These are phyloP conservation scores for Ogataea methylovora DNA, from an alignment of 805 yeast genomes.

Conservation along the genomic window DNA sequence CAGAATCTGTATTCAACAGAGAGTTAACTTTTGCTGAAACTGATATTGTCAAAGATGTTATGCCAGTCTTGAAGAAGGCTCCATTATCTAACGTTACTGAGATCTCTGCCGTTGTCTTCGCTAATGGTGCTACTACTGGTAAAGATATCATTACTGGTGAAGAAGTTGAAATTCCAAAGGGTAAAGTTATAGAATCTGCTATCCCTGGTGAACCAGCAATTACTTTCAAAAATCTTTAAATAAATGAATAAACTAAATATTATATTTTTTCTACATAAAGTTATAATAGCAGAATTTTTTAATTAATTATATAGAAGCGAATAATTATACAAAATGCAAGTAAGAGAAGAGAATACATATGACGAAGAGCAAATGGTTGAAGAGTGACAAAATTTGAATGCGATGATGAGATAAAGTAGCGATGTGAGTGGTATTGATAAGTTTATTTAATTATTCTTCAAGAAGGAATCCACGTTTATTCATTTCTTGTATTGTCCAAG, in stretches of 20 bases:
- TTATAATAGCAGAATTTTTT: too few relatives aligned
- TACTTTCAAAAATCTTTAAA: constrained; percentile 50
- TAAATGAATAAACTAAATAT: background rate
- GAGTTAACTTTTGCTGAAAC: constrained; percentile 78
- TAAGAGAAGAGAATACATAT: background rate
- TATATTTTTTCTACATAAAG: too few relatives aligned
- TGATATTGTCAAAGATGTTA: constrained; percentile 50
- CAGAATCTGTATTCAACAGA: constrained; percentile 82
- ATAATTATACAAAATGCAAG: background rate
- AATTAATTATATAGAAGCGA: constrained; percentile 1
- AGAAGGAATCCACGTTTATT: constrained; percentile 39
- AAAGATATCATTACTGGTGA: constrained; percentile 61
- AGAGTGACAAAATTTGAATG: too few relatives aligned
- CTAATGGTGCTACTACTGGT: constrained; percentile 58
- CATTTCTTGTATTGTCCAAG: constrained; percentile 64
- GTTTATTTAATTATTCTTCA: constrained; percentile 4
- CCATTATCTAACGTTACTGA: constrained; percentile 49
- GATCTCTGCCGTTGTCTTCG: constrained; percentile 54
- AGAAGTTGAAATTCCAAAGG: constrained; percentile 56
- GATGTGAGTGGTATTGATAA: too few relatives aligned
- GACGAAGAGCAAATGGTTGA: too few relatives aligned
- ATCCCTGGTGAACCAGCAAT: constrained; percentile 94
- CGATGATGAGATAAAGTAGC: too few relatives aligned
- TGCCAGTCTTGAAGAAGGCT: constrained; percentile 52
- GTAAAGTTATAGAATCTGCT: constrained; percentile 72